Conservation (phyloP, 2,329 filamentous ascomycete genomes). For the Sarocladiaceae sp. region DNA sequence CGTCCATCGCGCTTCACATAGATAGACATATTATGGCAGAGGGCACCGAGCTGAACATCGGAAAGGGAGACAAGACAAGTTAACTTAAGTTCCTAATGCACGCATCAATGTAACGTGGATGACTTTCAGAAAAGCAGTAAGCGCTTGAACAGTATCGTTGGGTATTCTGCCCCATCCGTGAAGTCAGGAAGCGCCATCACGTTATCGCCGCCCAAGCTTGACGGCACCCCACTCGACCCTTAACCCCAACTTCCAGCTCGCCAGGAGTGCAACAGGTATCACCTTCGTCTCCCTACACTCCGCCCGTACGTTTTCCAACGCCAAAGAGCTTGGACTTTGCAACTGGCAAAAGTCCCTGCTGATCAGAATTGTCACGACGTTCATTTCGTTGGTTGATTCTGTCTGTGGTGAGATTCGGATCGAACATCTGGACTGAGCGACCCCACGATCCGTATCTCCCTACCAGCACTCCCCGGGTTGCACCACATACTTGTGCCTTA, state of each 20-base stretch:
- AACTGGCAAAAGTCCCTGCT: background rate
- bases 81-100: background rate
- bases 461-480: background rate
- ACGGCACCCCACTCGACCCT: constrained; percentile 5
- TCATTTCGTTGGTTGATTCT: too few relatives aligned
- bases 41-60: background rate
- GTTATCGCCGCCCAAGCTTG: constrained; percentile 1
- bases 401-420: background rate
- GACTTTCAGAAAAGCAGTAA: too few relatives aligned
- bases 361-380: too few relatives aligned
- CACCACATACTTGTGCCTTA: constrained; percentile 2
- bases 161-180: background rate
- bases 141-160: background rate
- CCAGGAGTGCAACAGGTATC: background rate
- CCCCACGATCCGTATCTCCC: background rate
- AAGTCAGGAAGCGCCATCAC: constrained; percentile 2
- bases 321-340: background rate
- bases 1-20: constrained; percentile 7
- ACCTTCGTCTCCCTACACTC: background rate
- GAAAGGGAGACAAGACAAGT: background rate
- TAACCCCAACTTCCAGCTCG: constrained; percentile 7
- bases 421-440: background rate
- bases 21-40: background rate
- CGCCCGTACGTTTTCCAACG: background rate
- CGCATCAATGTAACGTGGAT: too few relatives aligned